Evolutionary conservation across 495 filamentous ascomycete species (phyloP).

Genomic region (Chaetomium tenue): DNA sequence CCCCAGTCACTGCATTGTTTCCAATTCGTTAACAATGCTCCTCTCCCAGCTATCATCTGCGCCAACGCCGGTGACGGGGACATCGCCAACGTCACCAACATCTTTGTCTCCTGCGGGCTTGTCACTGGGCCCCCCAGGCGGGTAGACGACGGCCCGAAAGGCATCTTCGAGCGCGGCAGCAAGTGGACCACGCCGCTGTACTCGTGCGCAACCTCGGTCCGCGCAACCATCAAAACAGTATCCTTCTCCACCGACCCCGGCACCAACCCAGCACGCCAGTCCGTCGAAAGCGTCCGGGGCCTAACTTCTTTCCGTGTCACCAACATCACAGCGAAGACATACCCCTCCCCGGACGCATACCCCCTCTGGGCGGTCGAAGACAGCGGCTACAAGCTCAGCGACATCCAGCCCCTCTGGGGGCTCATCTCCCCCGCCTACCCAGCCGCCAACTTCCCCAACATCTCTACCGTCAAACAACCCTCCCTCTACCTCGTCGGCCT

Average conservation of each 20-base stretch:
- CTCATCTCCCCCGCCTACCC: slow-evolving; percentile 30
- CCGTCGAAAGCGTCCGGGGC: slow-evolving; percentile 30
- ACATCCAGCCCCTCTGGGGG: slow-evolving; percentile 41
- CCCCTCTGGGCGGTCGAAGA: slow-evolving; percentile 45
- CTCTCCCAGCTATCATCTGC: slow-evolving; percentile 31
- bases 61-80: slow-evolving; percentile 28
- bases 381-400: slow-evolving; percentile 21
- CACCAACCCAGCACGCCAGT: slow-evolving; percentile 16
- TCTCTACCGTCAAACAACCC: slow-evolving; percentile 32
- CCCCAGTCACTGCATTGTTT: background rate
- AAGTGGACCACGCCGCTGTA: slow-evolving; percentile 44
- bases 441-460: slow-evolving; percentile 26
- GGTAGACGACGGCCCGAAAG: slow-evolving; percentile 28
- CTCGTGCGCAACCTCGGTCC: slow-evolving; percentile 41
- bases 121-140: slow-evolving; percentile 40
- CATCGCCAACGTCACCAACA: slow-evolving; percentile 44
- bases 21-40: slow-evolving; percentile 5
- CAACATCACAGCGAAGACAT: slow-evolving; percentile 31
- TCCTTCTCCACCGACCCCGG: slow-evolving; percentile 26
- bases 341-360: slow-evolving; percentile 23
- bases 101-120: slow-evolving; percentile 40
- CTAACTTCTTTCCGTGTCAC: slow-evolving; percentile 30
- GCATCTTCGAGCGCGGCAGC: slow-evolving; percentile 36
- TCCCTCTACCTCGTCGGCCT: slow-evolving; percentile 35
- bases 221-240: slow-evolving; percentile 46